Evolutionary conservation across 441 rosid genomes (phyloP).

Genomic region (Populus tomentosa): DNA sequence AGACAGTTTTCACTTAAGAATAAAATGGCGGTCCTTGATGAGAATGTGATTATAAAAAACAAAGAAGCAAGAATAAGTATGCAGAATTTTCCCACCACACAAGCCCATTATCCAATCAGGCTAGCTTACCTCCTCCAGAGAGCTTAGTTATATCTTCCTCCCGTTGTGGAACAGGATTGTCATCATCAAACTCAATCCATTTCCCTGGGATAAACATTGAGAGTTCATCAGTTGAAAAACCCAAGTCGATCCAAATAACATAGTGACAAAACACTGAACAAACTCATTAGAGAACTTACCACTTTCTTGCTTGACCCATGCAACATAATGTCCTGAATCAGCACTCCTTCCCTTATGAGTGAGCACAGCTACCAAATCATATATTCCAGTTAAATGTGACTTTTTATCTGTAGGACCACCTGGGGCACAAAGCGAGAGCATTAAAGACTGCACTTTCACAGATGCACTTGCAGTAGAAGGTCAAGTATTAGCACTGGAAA

Average conservation of each 20-base stretch:
- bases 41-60: background rate
- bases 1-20: background rate
- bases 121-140: conserved; percentile 79
- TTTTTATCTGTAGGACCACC: conserved; percentile 40
- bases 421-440: conserved; percentile 15
- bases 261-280: background rate
- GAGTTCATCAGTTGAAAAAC: conserved; percentile 5
- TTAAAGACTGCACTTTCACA: background rate
- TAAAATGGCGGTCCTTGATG: background rate
- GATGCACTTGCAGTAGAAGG: background rate
- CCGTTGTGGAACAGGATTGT: conserved; percentile 71
- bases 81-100: too few species aligned
- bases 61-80: background rate
- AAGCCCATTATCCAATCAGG: too few species aligned
- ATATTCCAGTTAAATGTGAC: conserved; percentile 60
- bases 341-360: conserved; percentile 99
- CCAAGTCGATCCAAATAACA: background rate
- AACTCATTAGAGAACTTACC: conserved; percentile 40
- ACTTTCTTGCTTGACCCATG: conserved; percentile 96
- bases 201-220: conserved; percentile 46
- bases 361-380: conserved; percentile 75
- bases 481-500: background rate
- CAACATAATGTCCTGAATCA: conserved; percentile 84
- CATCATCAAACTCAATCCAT: conserved; percentile 90
- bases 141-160: conserved; percentile 87